These are phyloP conservation scores for Epichloe aotearoae DNA, from an alignment of 2,329 filamentous ascomycete genomes.

Conservation along the genomic window DNA sequence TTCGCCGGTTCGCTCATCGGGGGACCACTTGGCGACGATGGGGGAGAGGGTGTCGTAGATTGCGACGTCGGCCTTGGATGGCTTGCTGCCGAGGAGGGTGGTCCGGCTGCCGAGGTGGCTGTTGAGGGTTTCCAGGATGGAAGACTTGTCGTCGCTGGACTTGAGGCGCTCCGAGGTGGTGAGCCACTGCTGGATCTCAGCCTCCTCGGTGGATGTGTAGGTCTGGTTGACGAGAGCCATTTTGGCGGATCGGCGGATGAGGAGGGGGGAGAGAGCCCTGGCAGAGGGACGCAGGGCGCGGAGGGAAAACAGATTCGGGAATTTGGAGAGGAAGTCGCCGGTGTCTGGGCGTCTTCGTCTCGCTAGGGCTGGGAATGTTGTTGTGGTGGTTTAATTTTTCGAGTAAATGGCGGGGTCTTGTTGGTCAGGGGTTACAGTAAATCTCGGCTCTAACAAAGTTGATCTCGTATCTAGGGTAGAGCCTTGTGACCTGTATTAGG, in stretches of 20 bases:
- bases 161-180: slow-evolving; percentile 58
- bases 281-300: slow-evolving; percentile 20
- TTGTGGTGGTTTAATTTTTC: too few relatives aligned
- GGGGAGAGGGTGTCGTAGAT: slow-evolving; percentile 75
- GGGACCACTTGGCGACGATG: slow-evolving; percentile 62
- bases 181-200: slow-evolving; percentile 83
- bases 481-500: too few relatives aligned
- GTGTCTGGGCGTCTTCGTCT: slow-evolving; percentile 3
- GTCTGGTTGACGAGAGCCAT: slow-evolving; percentile 57
- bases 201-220: slow-evolving; percentile 68
- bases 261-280: slow-evolving; percentile 22
- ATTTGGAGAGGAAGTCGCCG: slow-evolving; percentile 2
- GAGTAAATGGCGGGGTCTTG: too few relatives aligned
- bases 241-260: slow-evolving; percentile 25
- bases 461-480: too few relatives aligned
- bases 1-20: slow-evolving; percentile 81
- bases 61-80: slow-evolving; percentile 74
- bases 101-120: slow-evolving; percentile 77
- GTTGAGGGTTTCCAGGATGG: slow-evolving; percentile 70
- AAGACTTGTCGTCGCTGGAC: slow-evolving; percentile 42
- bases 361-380: neutral
- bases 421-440: too few relatives aligned
- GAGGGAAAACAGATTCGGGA: slow-evolving; percentile 33
- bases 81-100: slow-evolving; percentile 79
- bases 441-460: too few relatives aligned